Percentiles rank a stretch among this genome's conserved stretches.
phyloP scores from a whole-genome alignment of 345 rosid species.

The Conringia planisiliqua region DNA sequence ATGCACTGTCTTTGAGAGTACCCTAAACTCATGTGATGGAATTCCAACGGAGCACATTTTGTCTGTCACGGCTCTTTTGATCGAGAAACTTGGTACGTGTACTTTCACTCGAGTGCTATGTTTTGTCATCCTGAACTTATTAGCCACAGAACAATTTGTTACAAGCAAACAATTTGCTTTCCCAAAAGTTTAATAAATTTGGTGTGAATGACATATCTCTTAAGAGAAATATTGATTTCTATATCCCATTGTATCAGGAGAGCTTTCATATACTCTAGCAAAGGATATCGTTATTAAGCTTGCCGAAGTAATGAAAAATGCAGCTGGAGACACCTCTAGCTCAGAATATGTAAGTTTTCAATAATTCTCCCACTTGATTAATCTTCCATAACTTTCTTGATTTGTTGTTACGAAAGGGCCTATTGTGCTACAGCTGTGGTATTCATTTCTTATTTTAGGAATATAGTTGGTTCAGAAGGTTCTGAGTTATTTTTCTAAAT shows the following conservation, averaged over 20 bases:
- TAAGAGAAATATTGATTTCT: neutral
- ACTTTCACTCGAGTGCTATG: neutral
- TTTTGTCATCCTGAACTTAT: neutral
- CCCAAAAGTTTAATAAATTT: neutral
- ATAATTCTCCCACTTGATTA: neutral
- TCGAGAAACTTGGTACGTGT: slow-evolving; percentile 69
- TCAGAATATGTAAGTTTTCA: slow-evolving; percentile 51
- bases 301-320: slow-evolving; percentile 51
- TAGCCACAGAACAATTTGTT: neutral
- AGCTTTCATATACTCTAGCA: slow-evolving; percentile 52
- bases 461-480: neutral
- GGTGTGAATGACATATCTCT: neutral
- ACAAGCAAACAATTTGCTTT: neutral
- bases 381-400: neutral
- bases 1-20: slow-evolving; percentile 56
- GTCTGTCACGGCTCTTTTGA: slow-evolving; percentile 49
- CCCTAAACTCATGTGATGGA: slow-evolving; percentile 41
- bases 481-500: neutral
- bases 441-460: neutral
- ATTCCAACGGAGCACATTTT: slow-evolving; percentile 60
- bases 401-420: neutral
- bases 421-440: neutral
- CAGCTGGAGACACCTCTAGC: slow-evolving; percentile 35
- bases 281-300: slow-evolving; percentile 58
- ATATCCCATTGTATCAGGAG: slow-evolving; percentile 46